Conservation (phyloP, 2,329 filamentous ascomycete genomes). For the Fusarium sp. region DNA sequence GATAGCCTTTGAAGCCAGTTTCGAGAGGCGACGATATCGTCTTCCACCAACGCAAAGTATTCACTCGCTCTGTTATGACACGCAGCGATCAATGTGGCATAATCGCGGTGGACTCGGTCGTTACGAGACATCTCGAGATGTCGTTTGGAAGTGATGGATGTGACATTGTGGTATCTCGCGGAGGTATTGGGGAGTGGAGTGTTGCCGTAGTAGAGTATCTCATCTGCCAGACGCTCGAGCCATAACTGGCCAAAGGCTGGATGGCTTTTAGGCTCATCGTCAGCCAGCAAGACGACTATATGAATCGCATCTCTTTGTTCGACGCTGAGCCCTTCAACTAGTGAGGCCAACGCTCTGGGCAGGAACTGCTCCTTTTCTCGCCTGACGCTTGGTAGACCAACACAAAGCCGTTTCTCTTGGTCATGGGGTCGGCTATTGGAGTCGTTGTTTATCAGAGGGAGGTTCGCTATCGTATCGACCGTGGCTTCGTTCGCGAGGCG, state of each 20-base stretch:
- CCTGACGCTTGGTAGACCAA: slow-evolving; percentile 46
- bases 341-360: slow-evolving; percentile 41
- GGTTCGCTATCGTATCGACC: neutral
- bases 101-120: slow-evolving; percentile 45
- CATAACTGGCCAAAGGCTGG: slow-evolving; percentile 45
- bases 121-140: slow-evolving; percentile 18
- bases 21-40: slow-evolving; percentile 48
- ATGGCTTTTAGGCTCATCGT: slow-evolving; percentile 41
- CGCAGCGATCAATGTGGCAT: slow-evolving; percentile 40
- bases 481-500: neutral
- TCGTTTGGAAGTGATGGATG: accelerated
- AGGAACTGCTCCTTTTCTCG: slow-evolving; percentile 44
- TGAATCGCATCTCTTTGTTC: slow-evolving; percentile 44
- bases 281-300: slow-evolving; percentile 46
- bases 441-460: neutral
- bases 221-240: slow-evolving; percentile 45
- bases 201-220: slow-evolving; percentile 45
- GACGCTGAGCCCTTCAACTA: slow-evolving; percentile 44
- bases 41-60: slow-evolving; percentile 49
- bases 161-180: neutral
- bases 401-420: slow-evolving; percentile 17
- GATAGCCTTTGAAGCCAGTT: slow-evolving; percentile 45
- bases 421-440: neutral
- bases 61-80: slow-evolving; percentile 39
- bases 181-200: accelerated